These are phyloP conservation scores for Fusarium penzigii DNA, from an alignment of 2,329 filamentous ascomycete genomes.

Conservation along the genomic window DNA sequence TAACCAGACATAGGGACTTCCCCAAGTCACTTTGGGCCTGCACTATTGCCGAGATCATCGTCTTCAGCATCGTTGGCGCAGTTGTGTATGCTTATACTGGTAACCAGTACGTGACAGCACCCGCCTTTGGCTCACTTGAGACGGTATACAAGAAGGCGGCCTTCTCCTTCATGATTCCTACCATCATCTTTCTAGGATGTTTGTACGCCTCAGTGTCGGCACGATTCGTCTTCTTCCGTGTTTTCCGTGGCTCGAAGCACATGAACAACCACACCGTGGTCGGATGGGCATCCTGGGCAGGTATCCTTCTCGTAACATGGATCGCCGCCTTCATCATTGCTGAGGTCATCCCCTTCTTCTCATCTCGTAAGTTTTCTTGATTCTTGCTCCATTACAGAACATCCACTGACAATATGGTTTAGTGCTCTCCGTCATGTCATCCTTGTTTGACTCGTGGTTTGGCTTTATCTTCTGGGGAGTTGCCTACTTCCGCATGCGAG, in stretches of 20 bases:
- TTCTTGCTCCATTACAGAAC: neutral
- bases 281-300: slow-evolving; percentile 79
- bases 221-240: slow-evolving; percentile 87
- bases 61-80: slow-evolving; percentile 80
- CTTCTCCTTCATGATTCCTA: slow-evolving; percentile 95
- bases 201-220: slow-evolving; percentile 88
- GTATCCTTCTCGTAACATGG: slow-evolving; percentile 72
- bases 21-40: slow-evolving; percentile 91
- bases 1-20: slow-evolving; percentile 65
- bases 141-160: slow-evolving; percentile 82
- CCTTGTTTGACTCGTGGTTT: slow-evolving; percentile 89
- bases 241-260: slow-evolving; percentile 79
- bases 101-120: slow-evolving; percentile 83
- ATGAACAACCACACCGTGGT: slow-evolving; percentile 77
- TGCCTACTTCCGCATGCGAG: slow-evolving; percentile 76
- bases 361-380: slow-evolving; percentile 56
- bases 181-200: slow-evolving; percentile 87
- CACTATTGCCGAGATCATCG: slow-evolving; percentile 82
- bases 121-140: slow-evolving; percentile 82
- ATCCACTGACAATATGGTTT: slow-evolving; percentile 14
- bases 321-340: slow-evolving; percentile 89
- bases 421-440: slow-evolving; percentile 76
- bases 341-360: slow-evolving; percentile 92
- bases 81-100: slow-evolving; percentile 87
- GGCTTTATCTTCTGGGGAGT: slow-evolving; percentile 95